Evolutionary conservation across 371 early-diverging fungal genomes (phyloP), one percentile per base, ranked within the genome.

Genomic region (Mucor ambiguus): DNA sequence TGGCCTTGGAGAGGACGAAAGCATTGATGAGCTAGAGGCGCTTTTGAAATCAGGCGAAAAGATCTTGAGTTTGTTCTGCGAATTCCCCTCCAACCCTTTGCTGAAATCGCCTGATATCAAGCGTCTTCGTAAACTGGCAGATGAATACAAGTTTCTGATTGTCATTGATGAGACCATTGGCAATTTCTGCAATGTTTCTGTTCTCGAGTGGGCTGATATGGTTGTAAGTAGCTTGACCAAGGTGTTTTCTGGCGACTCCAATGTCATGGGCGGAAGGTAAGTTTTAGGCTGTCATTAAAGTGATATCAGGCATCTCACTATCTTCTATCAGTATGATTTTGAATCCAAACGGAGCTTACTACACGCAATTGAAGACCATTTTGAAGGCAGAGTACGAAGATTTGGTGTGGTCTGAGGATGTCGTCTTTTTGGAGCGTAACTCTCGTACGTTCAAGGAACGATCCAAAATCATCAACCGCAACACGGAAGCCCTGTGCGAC

Each of bases 191-290:
- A 97, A 97, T 69, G 89, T 96, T 22, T 73, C 79, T 33, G 92
- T 90, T 3, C 81, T 95, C 18, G 76, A 81, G 61, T 88, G 83
- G 81, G 94, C 94, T 1, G 97, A 98, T 73, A 82, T 95, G 30
- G 90, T 96, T 2, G 98, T 96, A 7, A 91, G 95, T 24, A 95
- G 95, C 69, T 74, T 98, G 63, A 96, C 98, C 20, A 98, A 98
- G 81, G 81, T 95, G 52, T 96, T 97, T 70, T 91, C 91, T 63
- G 98, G 98, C 28, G 96, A 95, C 76, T 88, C 93, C 68, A 96
- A 98, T 75, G 97, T 96, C n/a, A 97, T 97, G 97, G 97, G 93
- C 62, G 98, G 98, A 65, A 89, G 94, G 90, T 90, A 67, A 69
- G 57, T 20, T 20, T 26, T 5, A 32, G 22, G 33, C 56, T 2